These are phyloP conservation scores for Brassica nigra DNA, from an alignment of 345 rosid genomes.

Conservation along the genomic window DNA sequence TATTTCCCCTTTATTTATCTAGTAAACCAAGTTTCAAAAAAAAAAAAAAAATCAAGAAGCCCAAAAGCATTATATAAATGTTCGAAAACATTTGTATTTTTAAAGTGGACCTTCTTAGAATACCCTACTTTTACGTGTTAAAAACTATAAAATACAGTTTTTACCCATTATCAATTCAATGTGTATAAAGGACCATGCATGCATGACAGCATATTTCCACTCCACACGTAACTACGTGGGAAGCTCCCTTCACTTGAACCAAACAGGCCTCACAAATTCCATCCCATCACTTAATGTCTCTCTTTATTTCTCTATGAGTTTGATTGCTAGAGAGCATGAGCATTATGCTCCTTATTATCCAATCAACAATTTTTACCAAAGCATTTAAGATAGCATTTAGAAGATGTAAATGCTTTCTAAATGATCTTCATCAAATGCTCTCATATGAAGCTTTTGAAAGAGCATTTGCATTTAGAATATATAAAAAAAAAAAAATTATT, in stretches of 20 bases:
- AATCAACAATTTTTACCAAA: no score
- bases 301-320: slow-evolving; percentile 17
- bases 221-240: slow-evolving; percentile 38
- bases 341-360: no score
- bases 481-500: no score
- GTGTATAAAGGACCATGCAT: slow-evolving; percentile 28
- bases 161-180: not conserved
- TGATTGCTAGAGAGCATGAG: no score
- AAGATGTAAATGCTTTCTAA: no score
- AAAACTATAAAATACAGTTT: slow-evolving; percentile 4
- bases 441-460: no score
- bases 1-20: no score
- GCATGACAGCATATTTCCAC: slow-evolving; percentile 38
- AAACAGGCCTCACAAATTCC: slow-evolving; percentile 25
- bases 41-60: not conserved
- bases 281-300: not conserved
- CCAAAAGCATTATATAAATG: not conserved
- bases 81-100: not conserved
- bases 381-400: no score
- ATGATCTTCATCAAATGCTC: no score
- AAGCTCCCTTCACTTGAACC: slow-evolving; percentile 36
- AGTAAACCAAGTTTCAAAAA: no score
- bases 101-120: not conserved
- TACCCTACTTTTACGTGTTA: slow-evolving; percentile 6
- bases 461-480: no score